Base-by-base conservation (phyloP, 176 grass and related monocot species). In the Canna indica region DNA sequence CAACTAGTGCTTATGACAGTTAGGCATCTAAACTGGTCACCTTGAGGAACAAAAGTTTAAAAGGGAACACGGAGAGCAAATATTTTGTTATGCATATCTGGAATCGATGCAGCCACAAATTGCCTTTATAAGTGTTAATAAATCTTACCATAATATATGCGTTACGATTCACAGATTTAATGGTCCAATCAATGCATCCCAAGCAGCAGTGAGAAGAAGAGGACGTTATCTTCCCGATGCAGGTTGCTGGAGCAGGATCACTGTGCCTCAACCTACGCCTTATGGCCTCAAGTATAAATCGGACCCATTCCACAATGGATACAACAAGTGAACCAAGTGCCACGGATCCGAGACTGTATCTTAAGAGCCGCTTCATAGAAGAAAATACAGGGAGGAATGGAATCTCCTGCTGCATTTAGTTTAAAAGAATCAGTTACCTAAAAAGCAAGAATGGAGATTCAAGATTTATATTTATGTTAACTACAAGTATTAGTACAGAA, bases 71-170 rank as follows among this genome's bases (percentile, higher is more conserved):
- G 36, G 36, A 15, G 47, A 52, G 47, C 3, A 52, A 54, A 8
- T 10, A n/a, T 54, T 54, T n/a, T 20, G 0, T 54, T 20, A 18
- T 54, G 3, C n/a, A n/a, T 52, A 7, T n/a, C 17, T 54, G 50
- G 47, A 3, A 54, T 11, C 7, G 41, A 44, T 44, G 41, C 41
- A 25, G n/a, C 17, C 22, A 54, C 50, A 54, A 54, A n/a, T 1
- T 54, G 17, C 17, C 50, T 22, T 20, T 54, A 54, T 1, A 34
- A 64, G 30, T 36, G n/a, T 54, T 39, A 1, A 60, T 52, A 73
- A 39, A 79, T 47, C 71, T 76, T 81, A 99, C 94, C 89, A 90
- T 99, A 81, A 99, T 99, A 77, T 99, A 99, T 64, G 89, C 94
- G 68, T 99, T 99, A 34, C 89, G 77, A 68, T 99, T 99, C 30